These are phyloP conservation scores for Pseudonitzschia multistriata DNA, from an alignment of 108 stramenopile genomes.

Conservation along the genomic window DNA sequence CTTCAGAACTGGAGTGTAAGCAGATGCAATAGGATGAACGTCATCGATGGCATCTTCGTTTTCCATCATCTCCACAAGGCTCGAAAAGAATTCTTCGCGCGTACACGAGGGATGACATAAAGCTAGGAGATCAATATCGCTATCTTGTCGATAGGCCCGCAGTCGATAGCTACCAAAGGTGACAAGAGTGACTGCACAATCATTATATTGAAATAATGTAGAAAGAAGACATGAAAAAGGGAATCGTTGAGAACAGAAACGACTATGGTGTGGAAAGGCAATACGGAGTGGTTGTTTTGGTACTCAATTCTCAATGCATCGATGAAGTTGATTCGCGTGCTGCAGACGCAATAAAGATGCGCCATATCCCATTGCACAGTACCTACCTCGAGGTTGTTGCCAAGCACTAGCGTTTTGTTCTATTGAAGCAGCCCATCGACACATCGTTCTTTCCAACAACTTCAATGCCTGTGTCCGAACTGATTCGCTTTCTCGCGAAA, in stretches of 20 bases:
- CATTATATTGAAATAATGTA: no score
- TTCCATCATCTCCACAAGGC: conserved; percentile 49
- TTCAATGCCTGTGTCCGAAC: conserved; percentile 22
- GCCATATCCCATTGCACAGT: not conserved
- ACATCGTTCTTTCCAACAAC: conserved; percentile 29
- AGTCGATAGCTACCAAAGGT: conserved; percentile 75
- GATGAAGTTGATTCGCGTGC: no score
- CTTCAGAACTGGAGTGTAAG: conserved; percentile 81
- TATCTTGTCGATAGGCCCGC: conserved; percentile 64
- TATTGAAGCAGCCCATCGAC: conserved; percentile 26
- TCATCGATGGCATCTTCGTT: conserved; percentile 19
- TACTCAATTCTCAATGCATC: no score
- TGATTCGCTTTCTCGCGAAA: not conserved
- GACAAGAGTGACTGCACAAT: conserved; percentile 26
- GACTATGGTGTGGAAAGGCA: not conserved
- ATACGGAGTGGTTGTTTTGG: no score
- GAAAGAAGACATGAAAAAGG: not conserved
- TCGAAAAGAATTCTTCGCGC: conserved; percentile 61
- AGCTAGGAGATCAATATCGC: conserved; percentile 70
- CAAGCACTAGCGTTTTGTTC: not conserved
- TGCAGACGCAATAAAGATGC: no score
- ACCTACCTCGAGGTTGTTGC: conserved; percentile 7
- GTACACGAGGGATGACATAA: conserved; percentile 48
- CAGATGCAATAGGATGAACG: conserved; percentile 59
- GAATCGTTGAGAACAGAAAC: not conserved